A percentile compares a stretch with the other conserved stretches of the same genome.
phyloP scores from a whole-genome alignment of 116 monocot species.

The Cymodocea nodosa region DNA sequence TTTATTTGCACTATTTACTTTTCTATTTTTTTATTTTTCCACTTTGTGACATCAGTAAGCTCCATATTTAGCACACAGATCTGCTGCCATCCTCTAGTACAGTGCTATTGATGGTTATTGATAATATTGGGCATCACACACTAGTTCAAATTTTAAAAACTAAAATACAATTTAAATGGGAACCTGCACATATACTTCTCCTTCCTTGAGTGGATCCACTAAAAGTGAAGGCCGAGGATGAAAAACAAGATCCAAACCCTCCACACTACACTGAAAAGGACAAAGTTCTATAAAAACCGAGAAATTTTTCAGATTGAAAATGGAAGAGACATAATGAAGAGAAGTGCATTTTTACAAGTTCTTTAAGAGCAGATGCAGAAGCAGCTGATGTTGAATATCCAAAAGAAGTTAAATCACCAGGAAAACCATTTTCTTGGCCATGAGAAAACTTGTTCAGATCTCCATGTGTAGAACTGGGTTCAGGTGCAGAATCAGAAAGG shows the following conservation, averaged over 20 bases:
- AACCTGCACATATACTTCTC: constrained; percentile 53
- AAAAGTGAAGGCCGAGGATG: constrained; percentile 31
- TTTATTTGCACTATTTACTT: no score
- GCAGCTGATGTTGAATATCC: constrained; percentile 22
- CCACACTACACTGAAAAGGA: constrained; percentile 37
- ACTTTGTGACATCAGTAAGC: no score
- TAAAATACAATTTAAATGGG: not conserved
- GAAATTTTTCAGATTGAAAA: not conserved
- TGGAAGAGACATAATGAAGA: not conserved
- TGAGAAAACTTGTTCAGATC: constrained; percentile 22
- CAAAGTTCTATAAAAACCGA: not conserved
- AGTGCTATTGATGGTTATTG: no score
- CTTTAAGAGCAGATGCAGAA: constrained; percentile 55
- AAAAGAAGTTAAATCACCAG: constrained; percentile 29
- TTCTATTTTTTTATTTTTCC: no score
- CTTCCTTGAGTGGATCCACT: constrained; percentile 22
- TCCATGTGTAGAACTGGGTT: constrained; percentile 20
- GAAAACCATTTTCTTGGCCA: constrained; percentile 41
- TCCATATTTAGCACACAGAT: no score
- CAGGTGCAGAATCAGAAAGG: constrained; percentile 29
- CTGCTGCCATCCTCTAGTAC: no score
- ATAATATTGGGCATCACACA: no score
- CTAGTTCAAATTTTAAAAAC: no score
- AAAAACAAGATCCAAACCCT: constrained; percentile 66
- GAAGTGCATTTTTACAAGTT: constrained; percentile 34